Evolutionary conservation across 2,329 filamentous ascomycete species (phyloP).

Genomic region (Ophiostoma australiae): DNA sequence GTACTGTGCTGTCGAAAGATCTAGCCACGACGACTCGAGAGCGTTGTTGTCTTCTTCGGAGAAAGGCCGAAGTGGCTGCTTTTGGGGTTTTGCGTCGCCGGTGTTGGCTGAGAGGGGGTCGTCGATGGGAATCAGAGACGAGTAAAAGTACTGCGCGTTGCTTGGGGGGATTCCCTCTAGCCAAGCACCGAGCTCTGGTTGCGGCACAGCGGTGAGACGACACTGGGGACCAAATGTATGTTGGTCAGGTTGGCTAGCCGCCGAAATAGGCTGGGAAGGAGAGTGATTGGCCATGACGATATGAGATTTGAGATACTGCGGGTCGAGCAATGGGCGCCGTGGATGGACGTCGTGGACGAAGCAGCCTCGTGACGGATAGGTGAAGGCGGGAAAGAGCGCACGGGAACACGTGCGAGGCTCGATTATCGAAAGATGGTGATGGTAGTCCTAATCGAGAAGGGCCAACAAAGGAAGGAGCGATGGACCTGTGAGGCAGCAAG

Average conservation of each 20-base stretch:
- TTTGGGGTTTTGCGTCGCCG: conserved; percentile 34
- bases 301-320: background rate
- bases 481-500: background rate
- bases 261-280: background rate
- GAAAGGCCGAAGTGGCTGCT: conserved; percentile 68
- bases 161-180: conserved; percentile 53
- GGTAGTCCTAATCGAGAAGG: background rate
- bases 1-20: conserved; percentile 49
- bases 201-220: conserved; percentile 47
- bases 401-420: background rate
- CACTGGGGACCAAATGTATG: conserved; percentile 61
- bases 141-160: conserved; percentile 77
- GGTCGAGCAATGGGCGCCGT: background rate
- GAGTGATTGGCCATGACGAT: background rate
- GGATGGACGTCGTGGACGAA: background rate
- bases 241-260: background rate
- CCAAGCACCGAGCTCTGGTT: conserved; percentile 36
- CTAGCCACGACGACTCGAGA: conserved; percentile 72
- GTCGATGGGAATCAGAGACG: conserved; percentile 75
- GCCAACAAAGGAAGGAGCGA: conserved; percentile 5
- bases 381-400: background rate
- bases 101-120: conserved; percentile 70
- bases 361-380: background rate
- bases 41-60: conserved; percentile 72
- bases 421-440: too few species aligned